These are phyloP conservation scores for Chytridium lagenaria DNA, from an alignment of 371 early-diverging fungal species.

Conservation along the genomic window DNA sequence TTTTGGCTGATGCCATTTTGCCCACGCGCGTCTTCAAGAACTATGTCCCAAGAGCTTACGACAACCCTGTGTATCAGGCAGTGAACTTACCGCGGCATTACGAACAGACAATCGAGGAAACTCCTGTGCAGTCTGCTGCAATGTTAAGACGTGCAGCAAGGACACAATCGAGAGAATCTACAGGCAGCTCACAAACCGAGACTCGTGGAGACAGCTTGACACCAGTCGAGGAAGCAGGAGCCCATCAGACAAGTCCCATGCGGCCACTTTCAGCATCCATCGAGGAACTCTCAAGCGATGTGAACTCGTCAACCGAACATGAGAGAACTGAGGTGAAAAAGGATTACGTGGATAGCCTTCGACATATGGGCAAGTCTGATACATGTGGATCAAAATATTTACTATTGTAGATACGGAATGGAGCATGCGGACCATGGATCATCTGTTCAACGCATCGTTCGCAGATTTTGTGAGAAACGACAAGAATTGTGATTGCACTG, in stretches of 20 bases:
- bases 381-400: background rate
- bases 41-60: slow-evolving; percentile 26
- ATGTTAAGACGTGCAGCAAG: background rate
- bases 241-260: background rate
- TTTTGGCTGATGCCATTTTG: slow-evolving; percentile 27
- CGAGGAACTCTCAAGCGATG: background rate
- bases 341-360: slow-evolving; percentile 30
- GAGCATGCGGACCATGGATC: slow-evolving; percentile 52
- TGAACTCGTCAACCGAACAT: background rate
- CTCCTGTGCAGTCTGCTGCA: background rate
- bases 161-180: background rate
- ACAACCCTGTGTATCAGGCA: slow-evolving; percentile 17
- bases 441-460: slow-evolving; percentile 45
- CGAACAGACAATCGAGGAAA: background rate
- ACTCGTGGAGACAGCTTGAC: background rate
- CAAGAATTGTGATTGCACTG: slow-evolving; percentile 44
- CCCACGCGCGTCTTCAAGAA: slow-evolving; percentile 33
- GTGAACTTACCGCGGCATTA: background rate
- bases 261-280: background rate
- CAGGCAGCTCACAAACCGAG: background rate
- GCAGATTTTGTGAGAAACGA: slow-evolving; percentile 47
- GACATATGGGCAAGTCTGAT: slow-evolving; percentile 25
- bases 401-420: slow-evolving; percentile 41
- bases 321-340: background rate
- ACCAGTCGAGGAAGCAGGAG: background rate